Percentiles rank a stretch among this genome's conserved stretches.
These are phyloP conservation scores for Terana coerulea DNA, from an alignment of 768 basidiomycete genomes.

Conservation along the genomic window DNA sequence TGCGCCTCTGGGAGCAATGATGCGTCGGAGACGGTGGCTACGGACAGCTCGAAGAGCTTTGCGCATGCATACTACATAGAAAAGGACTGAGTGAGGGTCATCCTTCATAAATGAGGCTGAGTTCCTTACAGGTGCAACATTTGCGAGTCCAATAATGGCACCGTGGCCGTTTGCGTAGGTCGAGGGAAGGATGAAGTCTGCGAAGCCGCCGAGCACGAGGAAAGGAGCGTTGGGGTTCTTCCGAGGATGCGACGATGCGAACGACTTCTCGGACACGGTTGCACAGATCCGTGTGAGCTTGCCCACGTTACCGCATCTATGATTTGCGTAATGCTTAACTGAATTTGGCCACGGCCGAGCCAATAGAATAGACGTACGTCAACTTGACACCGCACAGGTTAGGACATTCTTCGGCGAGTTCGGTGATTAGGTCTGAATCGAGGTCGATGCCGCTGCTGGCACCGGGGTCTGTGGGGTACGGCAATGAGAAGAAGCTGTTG, in stretches of 20 bases:
- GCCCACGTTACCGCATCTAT: slow-evolving; percentile 86
- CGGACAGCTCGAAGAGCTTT: slow-evolving; percentile 59
- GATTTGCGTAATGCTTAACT: background rate
- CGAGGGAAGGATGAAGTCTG: slow-evolving; percentile 79
- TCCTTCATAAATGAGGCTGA: background rate
- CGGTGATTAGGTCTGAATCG: slow-evolving; percentile 82
- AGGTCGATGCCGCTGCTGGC: slow-evolving; percentile 88
- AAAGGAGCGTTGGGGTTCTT: slow-evolving; percentile 67
- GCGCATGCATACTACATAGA: slow-evolving; percentile 47
- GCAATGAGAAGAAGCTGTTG: background rate
- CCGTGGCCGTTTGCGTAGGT: slow-evolving; percentile 75
- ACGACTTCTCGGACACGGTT: slow-evolving; percentile 53
- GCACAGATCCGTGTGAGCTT: slow-evolving; percentile 85
- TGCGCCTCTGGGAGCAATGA: slow-evolving; percentile 67
- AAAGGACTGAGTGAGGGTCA: background rate
- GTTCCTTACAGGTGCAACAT: slow-evolving; percentile 66
- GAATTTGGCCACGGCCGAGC: background rate
- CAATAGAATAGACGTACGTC: slow-evolving; percentile 57
- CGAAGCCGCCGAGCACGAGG: slow-evolving; percentile 82
- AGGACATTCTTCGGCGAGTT: slow-evolving; percentile 70
- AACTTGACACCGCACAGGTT: slow-evolving; percentile 88
- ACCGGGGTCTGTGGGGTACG: slow-evolving; percentile 59
- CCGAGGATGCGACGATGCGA: slow-evolving; percentile 60
- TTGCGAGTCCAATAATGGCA: slow-evolving; percentile 87
- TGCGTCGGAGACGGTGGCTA: slow-evolving; percentile 50